phyloP scores from a whole-genome alignment of 495 filamentous ascomycete species.

The Sporormia fimetaria region DNA sequence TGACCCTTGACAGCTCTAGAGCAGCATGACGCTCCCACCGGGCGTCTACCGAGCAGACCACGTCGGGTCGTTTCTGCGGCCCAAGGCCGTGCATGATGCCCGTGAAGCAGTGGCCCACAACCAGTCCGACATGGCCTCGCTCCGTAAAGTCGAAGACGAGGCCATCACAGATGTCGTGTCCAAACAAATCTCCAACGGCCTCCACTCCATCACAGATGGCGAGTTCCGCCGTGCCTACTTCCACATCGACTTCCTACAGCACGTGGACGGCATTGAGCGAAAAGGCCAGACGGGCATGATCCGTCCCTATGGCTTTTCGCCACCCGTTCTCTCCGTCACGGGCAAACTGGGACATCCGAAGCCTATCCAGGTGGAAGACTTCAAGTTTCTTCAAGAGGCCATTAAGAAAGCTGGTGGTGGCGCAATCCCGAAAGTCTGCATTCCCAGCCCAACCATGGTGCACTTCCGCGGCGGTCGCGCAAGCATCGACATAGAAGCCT shows the following conservation, averaged over 20 bases:
- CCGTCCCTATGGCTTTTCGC: constrained; percentile 22
- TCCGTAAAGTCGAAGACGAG: constrained; percentile 24
- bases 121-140: constrained; percentile 7
- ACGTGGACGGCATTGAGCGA: constrained; percentile 22
- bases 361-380: constrained; percentile 25
- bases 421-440: constrained; percentile 26
- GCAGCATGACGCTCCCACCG: constrained; percentile 21
- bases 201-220: constrained; percentile 27
- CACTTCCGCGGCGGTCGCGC: constrained; percentile 28
- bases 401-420: constrained; percentile 16
- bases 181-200: constrained; percentile 21
- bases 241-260: constrained; percentile 27
- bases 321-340: constrained; percentile 21
- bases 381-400: constrained; percentile 23
- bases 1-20: neutral
- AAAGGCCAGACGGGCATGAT: constrained; percentile 18
- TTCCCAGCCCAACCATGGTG: constrained; percentile 28
- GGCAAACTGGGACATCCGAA: constrained; percentile 26
- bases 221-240: constrained; percentile 28
- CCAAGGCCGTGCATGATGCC: constrained; percentile 19
- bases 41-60: constrained; percentile 29
- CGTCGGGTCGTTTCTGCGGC: constrained; percentile 29
- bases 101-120: constrained; percentile 18
- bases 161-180: constrained; percentile 17
- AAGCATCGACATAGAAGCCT: constrained; percentile 24